Evolutionary conservation across 2,329 filamentous ascomycete species (phyloP), one percentile per base, ranked within the genome.

Genomic region (Chrysoporthe austroafricana): DNA sequence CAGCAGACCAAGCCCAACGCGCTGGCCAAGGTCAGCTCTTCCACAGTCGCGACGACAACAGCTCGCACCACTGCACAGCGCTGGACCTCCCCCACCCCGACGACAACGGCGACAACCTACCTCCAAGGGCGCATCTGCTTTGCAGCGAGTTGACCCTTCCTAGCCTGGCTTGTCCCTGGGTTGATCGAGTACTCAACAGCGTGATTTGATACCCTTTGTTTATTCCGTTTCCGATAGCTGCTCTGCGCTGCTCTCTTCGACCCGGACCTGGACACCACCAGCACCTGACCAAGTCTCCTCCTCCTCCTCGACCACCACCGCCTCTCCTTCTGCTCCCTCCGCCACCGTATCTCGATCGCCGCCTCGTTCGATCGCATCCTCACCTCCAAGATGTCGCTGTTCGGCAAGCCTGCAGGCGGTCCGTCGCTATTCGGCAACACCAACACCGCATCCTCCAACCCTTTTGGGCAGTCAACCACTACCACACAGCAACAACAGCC

Each of bases 401-500:
- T 71, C 11, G 62, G 62, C 13, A 70, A 70, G 66, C 73, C 73
- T 18, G 66, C 73, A 43, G 66, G 52, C 21, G 72, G 71, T 62
- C 66, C 72, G 59, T 73, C 73, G n/a, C 52, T 73, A 1, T 76
- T 76, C 64, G 73, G 74, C 34, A 70, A 57, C 36, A 56, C 67
- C 61, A 52, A 34, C 4, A 58, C 59, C 26, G 26, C 66, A 34
- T 63, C 65, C 44, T 43, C 63, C 16, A 73, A 69, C 59, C 58
- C 72, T 16, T 76, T 74, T 65, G 74, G 71, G 44, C 73, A 70
- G 64, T 68, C 71, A 50, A 61, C 64, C 68, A 59, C 73, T 66
- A 68, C 67, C 67, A 65, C 63, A 18, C 63, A 46, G 69, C 76
- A 76, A 62, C 79, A 76, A 64, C 79, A 77, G 66, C 66, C 69